Evolutionary conservation across 2,329 filamentous ascomycete species (phyloP), one percentile per base, ranked within the genome.

Genomic region (Nemania sp.): DNA sequence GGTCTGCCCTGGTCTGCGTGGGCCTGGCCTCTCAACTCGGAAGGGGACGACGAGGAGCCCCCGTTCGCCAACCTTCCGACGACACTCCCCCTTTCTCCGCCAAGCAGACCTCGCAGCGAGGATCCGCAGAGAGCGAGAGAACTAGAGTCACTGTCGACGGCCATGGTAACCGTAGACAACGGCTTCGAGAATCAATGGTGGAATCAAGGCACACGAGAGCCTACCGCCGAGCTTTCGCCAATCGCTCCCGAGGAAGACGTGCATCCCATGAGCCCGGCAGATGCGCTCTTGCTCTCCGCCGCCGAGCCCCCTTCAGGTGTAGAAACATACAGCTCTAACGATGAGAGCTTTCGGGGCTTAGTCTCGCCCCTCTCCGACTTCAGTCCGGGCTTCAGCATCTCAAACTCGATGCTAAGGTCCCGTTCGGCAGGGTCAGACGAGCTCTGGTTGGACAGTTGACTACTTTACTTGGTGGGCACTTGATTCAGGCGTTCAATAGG

Each of bases 151-250:
- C 73, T 85, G 3, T 82, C 81, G 10, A 77, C 78, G 3, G 82
- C 82, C 39, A 78, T 85, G 77, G 79, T 84, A 74, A 84, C 82
- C 2, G 79, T 85, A 2, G 82, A 85, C 67, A 85, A 84, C 65
- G 82, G 82, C 2, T 84, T 85, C 64, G 82, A 85, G 72, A 79
- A 81, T 62, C 81, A 84, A 69, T 84, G 82, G 81, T 84, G 82
- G 82, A 79, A 83, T 65, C 80, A 81, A 62, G 82, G 81, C 1
- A 59, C 62, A 9, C 71, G 76, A 1, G 72, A 74, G 50, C 63
- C 70, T 1, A 70, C 65, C 20, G 60, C 63, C 15, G 61, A 66
- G 51, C 56, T 62, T 29, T 65, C 68, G 1, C 48, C 61, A 11
- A 64, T 68, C n/a, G 9, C 43, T n/a, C 12, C 13, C 17, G 63